These are phyloP conservation scores for Phytophthora cactorum DNA, from an alignment of 352 stramenopile genomes.

Conservation along the genomic window DNA sequence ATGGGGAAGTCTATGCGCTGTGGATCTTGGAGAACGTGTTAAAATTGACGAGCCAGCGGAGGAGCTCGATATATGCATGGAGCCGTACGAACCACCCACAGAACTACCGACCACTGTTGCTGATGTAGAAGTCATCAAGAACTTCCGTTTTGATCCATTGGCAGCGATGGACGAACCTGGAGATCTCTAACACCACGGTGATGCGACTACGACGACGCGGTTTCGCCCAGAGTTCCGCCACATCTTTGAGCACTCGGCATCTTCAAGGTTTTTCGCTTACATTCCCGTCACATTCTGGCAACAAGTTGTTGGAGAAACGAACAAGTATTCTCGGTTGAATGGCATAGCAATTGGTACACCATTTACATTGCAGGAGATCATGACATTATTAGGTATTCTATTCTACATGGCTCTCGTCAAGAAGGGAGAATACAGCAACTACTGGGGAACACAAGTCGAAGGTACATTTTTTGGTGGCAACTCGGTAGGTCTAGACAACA, in stretches of 20 bases:
- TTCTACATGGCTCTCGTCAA: conserved; percentile 31
- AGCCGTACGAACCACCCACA: not conserved
- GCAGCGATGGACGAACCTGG: not conserved
- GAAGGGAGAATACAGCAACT: conserved; percentile 36
- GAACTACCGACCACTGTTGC: not conserved
- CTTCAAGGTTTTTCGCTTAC: conserved; percentile 36
- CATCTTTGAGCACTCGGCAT: conserved; percentile 31
- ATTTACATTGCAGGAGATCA: conserved; percentile 12
- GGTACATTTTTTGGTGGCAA: conserved; percentile 19
- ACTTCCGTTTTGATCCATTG: conserved; percentile 15
- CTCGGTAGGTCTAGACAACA: conserved; percentile 9
- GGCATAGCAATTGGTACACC: not conserved
- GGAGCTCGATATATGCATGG: not conserved
- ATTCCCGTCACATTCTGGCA: conserved; percentile 20
- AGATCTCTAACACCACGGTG: conserved; percentile 2
- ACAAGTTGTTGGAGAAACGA: conserved; percentile 10
- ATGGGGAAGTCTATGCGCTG: not conserved
- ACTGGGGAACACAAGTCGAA: conserved; percentile 39
- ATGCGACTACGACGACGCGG: conserved; percentile 2
- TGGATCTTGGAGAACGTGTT: not conserved
- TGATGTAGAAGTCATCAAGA: conserved; percentile 9
- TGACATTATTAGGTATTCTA: conserved; percentile 40
- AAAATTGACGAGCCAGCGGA: conserved; percentile 2
- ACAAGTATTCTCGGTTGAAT: conserved; percentile 3
- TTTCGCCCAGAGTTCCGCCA: conserved; percentile 12